A percentile compares a stretch with the other conserved stretches of the same genome.
These are phyloP conservation scores for Infundibulicybe gibba DNA, from an alignment of 768 basidiomycete species.

Conservation along the genomic window DNA sequence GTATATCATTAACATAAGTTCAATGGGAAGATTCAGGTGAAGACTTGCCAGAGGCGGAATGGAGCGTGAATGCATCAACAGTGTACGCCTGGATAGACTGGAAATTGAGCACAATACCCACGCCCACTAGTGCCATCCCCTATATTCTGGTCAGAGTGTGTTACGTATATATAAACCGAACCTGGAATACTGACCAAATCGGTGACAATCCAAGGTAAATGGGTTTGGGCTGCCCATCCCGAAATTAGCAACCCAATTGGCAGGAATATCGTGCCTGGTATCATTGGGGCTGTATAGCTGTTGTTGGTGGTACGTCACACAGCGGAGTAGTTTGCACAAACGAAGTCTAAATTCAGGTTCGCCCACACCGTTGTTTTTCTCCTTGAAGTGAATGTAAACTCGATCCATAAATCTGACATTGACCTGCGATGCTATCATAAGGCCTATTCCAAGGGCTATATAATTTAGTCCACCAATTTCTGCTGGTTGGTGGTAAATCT, in stretches of 20 bases:
- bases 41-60: conserved; percentile 61
- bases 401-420: conserved; percentile 57
- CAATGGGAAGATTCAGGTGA: background rate
- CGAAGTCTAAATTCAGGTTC: conserved; percentile 49
- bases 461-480: conserved; percentile 71
- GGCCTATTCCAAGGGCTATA: conserved; percentile 65
- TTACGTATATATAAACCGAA: background rate
- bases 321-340: conserved; percentile 17
- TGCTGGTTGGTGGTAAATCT: conserved; percentile 46
- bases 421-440: conserved; percentile 45
- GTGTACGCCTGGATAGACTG: conserved; percentile 66
- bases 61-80: conserved; percentile 61
- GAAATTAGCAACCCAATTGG: conserved; percentile 66
- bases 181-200: conserved; percentile 47
- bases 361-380: conserved; percentile 42
- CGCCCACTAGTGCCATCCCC: conserved; percentile 57
- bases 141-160: conserved; percentile 13
- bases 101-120: conserved; percentile 55
- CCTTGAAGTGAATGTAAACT: conserved; percentile 46
- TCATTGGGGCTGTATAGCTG: conserved; percentile 44
- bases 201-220: conserved; percentile 65
- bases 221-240: conserved; percentile 64
- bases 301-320: background rate
- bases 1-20: background rate
- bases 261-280: conserved; percentile 54